phyloP scores from a whole-genome alignment of 352 stramenopile species.

The Phytophthora parvispora region DNA sequence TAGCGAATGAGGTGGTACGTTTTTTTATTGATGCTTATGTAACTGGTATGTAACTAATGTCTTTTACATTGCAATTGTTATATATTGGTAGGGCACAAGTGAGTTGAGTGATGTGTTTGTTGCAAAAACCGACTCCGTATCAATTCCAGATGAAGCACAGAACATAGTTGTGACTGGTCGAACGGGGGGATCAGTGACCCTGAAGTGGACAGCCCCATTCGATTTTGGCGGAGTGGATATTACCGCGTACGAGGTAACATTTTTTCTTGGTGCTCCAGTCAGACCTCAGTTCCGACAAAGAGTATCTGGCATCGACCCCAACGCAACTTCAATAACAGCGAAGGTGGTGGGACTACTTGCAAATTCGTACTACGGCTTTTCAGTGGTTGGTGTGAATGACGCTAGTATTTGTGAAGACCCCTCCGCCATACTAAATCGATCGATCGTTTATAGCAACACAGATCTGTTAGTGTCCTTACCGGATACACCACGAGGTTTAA shows the following conservation, averaged over 20 bases:
- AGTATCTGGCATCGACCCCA: constrained; percentile 30
- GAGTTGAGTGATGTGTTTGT: constrained; percentile 51
- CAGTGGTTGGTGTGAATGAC: constrained; percentile 63
- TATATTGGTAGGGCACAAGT: constrained; percentile 45
- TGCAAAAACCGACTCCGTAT: constrained; percentile 49
- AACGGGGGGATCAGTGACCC: constrained; percentile 46
- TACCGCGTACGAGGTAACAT: constrained; percentile 56
- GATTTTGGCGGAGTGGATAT: constrained; percentile 69
- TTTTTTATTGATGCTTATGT: background rate
- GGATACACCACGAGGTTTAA: constrained; percentile 42
- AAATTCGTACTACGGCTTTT: constrained; percentile 67
- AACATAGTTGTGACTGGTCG: constrained; percentile 33
- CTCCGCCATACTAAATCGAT: constrained; percentile 32
- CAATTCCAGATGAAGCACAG: constrained; percentile 49
- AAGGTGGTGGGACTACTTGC: constrained; percentile 53
- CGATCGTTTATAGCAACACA: constrained; percentile 48
- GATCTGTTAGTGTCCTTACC: constrained; percentile 31
- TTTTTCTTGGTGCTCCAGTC: constrained; percentile 46
- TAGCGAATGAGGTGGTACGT: constrained; percentile 49
- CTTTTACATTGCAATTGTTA: background rate
- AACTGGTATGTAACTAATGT: background rate
- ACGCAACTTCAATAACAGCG: constrained; percentile 29
- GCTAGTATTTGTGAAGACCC: constrained; percentile 53
- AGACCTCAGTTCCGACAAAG: constrained; percentile 46
- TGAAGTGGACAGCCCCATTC: constrained; percentile 56